phyloP scores from a whole-genome alignment of 1,139 yeast species.

The Candida sp. region DNA sequence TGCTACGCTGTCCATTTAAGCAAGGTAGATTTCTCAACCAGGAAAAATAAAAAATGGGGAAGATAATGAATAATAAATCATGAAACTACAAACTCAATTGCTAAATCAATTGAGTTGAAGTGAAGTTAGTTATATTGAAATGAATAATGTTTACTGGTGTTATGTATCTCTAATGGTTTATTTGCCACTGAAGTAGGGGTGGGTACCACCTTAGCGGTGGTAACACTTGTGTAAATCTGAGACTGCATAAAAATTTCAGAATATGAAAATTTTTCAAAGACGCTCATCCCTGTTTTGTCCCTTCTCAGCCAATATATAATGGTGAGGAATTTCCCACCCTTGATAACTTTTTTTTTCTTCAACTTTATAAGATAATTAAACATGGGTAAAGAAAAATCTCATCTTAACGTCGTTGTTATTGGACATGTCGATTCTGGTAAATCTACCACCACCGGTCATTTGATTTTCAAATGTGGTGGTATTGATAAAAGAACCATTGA shows the following conservation, averaged over 20 bases:
- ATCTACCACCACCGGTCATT: slow-evolving; percentile 98
- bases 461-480: slow-evolving; percentile 93
- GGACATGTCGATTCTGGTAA: slow-evolving; percentile 99
- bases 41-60: too few species aligned
- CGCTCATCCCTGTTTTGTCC: neutral
- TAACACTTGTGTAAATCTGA: too few species aligned
- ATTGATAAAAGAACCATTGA: slow-evolving; percentile 97
- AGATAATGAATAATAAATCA: too few species aligned
- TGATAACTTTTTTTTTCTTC: neutral
- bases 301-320: neutral
- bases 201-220: too few species aligned
- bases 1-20: too few species aligned
- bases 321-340: slow-evolving; percentile 1
- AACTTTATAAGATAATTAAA: slow-evolving; percentile 5
- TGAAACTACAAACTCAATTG: too few species aligned
- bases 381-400: slow-evolving; percentile 91
- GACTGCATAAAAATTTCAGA: neutral
- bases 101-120: too few species aligned
- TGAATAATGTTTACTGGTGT: too few species aligned
- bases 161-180: too few species aligned
- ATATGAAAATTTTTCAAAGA: neutral
- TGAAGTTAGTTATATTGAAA: too few species aligned
- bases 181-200: too few species aligned
- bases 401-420: slow-evolving; percentile 99
- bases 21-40: too few species aligned